phyloP scores from a whole-genome alignment of 2,329 filamentous ascomycete genomes.

The Xylaria arbuscula region DNA sequence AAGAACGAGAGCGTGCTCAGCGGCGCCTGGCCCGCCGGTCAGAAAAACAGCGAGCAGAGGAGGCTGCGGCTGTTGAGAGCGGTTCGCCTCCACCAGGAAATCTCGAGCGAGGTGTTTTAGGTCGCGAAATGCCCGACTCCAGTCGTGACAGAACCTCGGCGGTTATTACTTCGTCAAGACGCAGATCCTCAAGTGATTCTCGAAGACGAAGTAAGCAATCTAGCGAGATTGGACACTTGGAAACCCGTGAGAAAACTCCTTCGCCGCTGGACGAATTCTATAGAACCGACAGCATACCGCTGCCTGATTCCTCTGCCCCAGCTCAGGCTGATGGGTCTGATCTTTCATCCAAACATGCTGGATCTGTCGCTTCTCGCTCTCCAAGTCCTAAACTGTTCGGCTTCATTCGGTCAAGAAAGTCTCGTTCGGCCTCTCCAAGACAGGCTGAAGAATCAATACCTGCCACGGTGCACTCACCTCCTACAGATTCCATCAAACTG shows the following conservation, averaged over 20 bases:
- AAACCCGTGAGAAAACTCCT: slow-evolving; percentile 41
- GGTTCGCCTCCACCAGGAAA: slow-evolving; percentile 66
- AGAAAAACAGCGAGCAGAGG: slow-evolving; percentile 72
- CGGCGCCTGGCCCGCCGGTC: slow-evolving; percentile 72
- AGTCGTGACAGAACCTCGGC: slow-evolving; percentile 67
- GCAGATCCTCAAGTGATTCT: slow-evolving; percentile 57
- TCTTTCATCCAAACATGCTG: slow-evolving; percentile 25
- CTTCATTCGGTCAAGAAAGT: slow-evolving; percentile 60
- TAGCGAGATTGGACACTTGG: slow-evolving; percentile 37
- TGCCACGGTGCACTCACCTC: slow-evolving; percentile 45
- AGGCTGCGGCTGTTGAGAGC: slow-evolving; percentile 63
- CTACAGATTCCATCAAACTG: slow-evolving; percentile 53
- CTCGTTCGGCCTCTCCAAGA: slow-evolving; percentile 62
- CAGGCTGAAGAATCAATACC: slow-evolving; percentile 55
- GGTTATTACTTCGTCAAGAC: slow-evolving; percentile 67
- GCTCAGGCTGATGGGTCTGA: slow-evolving; percentile 32
- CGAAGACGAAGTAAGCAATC: slow-evolving; percentile 48
- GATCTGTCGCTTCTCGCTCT: slow-evolving; percentile 41
- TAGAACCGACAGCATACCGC: slow-evolving; percentile 61
- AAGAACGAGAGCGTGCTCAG: slow-evolving; percentile 74
- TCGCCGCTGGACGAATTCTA: slow-evolving; percentile 59
- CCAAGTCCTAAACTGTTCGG: slow-evolving; percentile 51
- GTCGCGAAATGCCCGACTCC: slow-evolving; percentile 67
- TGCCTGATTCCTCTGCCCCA: slow-evolving; percentile 43
- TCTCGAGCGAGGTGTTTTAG: slow-evolving; percentile 69